Evolutionary conservation across 257 asterid species (phyloP).

Genomic region (Solanum chiquidenum): DNA sequence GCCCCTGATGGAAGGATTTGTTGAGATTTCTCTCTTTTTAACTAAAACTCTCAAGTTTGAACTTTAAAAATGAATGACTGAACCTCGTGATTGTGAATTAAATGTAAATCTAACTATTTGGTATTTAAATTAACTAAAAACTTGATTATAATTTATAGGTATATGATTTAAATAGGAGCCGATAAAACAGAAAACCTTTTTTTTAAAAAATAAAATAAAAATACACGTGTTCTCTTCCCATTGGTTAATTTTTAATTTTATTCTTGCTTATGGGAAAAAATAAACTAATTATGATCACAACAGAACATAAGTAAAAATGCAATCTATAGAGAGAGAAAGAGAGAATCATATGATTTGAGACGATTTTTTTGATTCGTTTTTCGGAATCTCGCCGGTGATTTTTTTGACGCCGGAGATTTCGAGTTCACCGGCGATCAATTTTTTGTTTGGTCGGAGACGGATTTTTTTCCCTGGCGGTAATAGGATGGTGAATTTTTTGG

Average conservation of each 20-base stretch:
- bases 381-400: background rate
- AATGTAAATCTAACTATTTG: background rate
- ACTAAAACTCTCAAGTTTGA: background rate
- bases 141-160: too few relatives aligned
- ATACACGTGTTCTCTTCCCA: conserved; percentile 2
- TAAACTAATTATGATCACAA: background rate
- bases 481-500: conserved; percentile 32
- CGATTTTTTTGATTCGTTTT: background rate
- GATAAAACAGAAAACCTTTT: too few relatives aligned
- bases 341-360: background rate
- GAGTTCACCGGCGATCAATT: background rate
- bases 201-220: too few relatives aligned
- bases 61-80: background rate
- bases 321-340: background rate
- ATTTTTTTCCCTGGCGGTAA: background rate
- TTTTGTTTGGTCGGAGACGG: background rate
- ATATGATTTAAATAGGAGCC: background rate
- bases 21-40: background rate
- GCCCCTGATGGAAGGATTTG: too few relatives aligned
- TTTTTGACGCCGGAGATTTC: background rate
- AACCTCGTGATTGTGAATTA: background rate
- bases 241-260: background rate
- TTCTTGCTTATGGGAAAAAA: background rate
- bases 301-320: background rate
- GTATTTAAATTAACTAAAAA: background rate